Conservation (phyloP, 1,284 basidiomycete species). For the Ceratorhiza oryzae-sativae region DNA sequence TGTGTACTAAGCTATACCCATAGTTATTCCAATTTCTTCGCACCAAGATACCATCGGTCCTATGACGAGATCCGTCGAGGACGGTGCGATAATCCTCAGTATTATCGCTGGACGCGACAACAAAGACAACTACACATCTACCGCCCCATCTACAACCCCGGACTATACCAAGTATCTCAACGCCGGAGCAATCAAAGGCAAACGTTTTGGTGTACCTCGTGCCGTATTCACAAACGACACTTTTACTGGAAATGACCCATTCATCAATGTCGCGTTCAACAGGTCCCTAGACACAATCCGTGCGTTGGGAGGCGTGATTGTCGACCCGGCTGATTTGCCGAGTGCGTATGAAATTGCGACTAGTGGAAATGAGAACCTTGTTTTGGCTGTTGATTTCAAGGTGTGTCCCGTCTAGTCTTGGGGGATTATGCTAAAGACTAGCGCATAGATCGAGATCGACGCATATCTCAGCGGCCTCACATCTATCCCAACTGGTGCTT, state of each 20-base stretch:
- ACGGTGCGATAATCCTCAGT: slow-evolving; percentile 64
- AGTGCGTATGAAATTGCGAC: slow-evolving; percentile 60
- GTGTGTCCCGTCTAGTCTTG: slow-evolving; percentile 47
- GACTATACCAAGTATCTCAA: slow-evolving; percentile 63
- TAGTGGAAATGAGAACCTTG: slow-evolving; percentile 61
- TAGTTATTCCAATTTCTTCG: slow-evolving; percentile 66
- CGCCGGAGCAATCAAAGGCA: slow-evolving; percentile 59
- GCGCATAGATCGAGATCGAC: slow-evolving; percentile 60
- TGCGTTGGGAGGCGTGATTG: slow-evolving; percentile 63
- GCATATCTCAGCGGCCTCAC: slow-evolving; percentile 56
- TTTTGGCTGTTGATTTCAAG: slow-evolving; percentile 66
- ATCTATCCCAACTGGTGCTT: slow-evolving; percentile 61
- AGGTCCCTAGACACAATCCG: slow-evolving; percentile 58
- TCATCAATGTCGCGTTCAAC: slow-evolving; percentile 54
- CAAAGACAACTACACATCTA: slow-evolving; percentile 67
- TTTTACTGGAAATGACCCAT: slow-evolving; percentile 36
- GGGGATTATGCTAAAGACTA: not conserved
- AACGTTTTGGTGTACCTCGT: slow-evolving; percentile 65
- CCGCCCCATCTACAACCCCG: slow-evolving; percentile 62
- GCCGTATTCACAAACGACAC: slow-evolving; percentile 33
- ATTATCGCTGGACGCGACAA: slow-evolving; percentile 65
- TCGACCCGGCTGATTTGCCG: slow-evolving; percentile 69
- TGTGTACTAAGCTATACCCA: slow-evolving; percentile 1
- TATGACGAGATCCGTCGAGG: slow-evolving; percentile 63
- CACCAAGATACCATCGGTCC: slow-evolving; percentile 73